A percentile compares a stretch with the other conserved stretches of the same genome.
Evolutionary conservation across 495 filamentous ascomycete genomes (phyloP).

Genomic region (Pyrenula aspistea): DNA sequence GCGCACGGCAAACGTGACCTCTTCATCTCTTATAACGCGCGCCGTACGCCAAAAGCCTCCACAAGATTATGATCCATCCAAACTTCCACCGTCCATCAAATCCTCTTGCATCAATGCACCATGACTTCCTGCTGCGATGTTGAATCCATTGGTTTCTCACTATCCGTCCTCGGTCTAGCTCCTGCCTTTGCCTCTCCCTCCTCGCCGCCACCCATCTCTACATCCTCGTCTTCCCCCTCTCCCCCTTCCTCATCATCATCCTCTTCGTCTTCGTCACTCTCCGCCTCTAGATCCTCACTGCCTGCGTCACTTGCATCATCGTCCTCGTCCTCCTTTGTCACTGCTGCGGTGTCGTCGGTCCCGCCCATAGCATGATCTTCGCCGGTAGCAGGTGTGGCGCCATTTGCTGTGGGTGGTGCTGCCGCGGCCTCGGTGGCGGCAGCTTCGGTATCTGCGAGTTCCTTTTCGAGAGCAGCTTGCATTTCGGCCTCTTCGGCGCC

Average conservation of each 20-base stretch:
- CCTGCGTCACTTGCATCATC: slow-evolving; percentile 74
- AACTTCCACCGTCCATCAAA: too few relatives aligned
- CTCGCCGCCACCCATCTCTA: slow-evolving; percentile 77
- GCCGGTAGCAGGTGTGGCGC: slow-evolving; percentile 29
- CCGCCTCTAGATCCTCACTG: slow-evolving; percentile 91
- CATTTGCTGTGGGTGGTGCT: slow-evolving; percentile 45
- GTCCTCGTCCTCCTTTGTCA: slow-evolving; percentile 51
- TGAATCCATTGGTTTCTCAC: slow-evolving; percentile 20
- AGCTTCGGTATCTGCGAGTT: slow-evolving; percentile 46
- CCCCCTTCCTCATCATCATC: slow-evolving; percentile 47
- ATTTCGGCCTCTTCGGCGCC: slow-evolving; percentile 61
- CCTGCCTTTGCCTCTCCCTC: slow-evolving; percentile 33
- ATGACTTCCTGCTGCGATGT: slow-evolving; percentile 32
- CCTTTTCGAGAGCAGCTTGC: slow-evolving; percentile 39
- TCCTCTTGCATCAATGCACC: slow-evolving; percentile 45
- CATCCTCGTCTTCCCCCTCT: slow-evolving; percentile 35
- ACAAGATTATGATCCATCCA: too few relatives aligned
- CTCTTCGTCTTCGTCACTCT: slow-evolving; percentile 77
- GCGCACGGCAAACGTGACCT: too few relatives aligned
- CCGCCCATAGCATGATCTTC: slow-evolving; percentile 83
- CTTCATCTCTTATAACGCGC: too few relatives aligned
- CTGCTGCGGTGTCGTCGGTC: slow-evolving; percentile 39
- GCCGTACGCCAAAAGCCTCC: too few relatives aligned
- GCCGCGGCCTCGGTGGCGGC: slow-evolving; percentile 26
- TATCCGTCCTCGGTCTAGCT: slow-evolving; percentile 19